Evolutionary conservation across 257 asterid species (phyloP), one percentile per base, ranked within the genome.

Genomic region (Nicotiana benthamiana): DNA sequence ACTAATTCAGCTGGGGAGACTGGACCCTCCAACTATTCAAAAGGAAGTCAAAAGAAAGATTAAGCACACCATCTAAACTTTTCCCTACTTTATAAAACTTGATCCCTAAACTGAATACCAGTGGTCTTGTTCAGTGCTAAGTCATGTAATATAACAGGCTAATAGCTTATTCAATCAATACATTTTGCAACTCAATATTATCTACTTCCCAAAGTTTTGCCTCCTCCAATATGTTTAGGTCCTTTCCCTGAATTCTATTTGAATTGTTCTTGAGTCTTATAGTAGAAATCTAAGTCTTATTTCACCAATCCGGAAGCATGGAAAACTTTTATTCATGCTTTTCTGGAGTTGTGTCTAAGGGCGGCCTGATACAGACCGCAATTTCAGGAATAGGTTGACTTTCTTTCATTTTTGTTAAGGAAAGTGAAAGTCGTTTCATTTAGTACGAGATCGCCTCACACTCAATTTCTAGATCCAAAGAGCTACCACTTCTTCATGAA

Each of bases 1-100:
- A 94, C 89, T 68, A 93, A 68, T 46, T 94, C 97, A 76, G 85
- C 90, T 18, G 97, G 90, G 10, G 96, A 87, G 2, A 92, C 90
- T 34, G 98, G 97, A 72, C 97, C 97, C 83, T 94, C 97, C 67
- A 93, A 84, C 98, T 94, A 70, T 79, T 82, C 32, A 81, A 16
- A 40, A 26, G 36, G 1, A 76, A 51, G 80, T 28, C 1, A 80
- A 74, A 79, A n/a, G 16, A 22, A 7, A 5, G 81, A 1, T 6
- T 30, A 27, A 83, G 12, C 9, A 57, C 43, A 67, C 40, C 75
- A 18, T 16, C 16, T 65, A 28, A 0, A 32, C 60, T 46, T 57
- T 24, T 1, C 2, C 46, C 57, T 2, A 56, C 61, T 66, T 53
- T 68, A 75, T 16, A 46, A 70, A 79, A 20, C 62, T 0, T 72